Base-by-base conservation (phyloP, 306 rosid genomes). In the Chamaecrista fasciculata region DNA sequence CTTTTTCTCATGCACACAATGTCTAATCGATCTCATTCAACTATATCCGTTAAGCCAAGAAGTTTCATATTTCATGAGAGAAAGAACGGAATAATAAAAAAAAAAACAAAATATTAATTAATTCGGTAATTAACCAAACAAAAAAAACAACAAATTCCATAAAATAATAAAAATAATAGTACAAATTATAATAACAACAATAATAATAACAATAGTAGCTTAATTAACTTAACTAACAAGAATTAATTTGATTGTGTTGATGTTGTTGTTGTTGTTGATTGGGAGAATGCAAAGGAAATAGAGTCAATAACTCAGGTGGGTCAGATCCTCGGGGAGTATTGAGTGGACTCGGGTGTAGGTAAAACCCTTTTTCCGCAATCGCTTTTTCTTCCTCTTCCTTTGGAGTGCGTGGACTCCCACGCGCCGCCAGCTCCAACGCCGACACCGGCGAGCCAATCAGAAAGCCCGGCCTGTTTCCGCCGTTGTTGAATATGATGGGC, bases 231-330 rank as follows among this genome's bases (percentile, higher is more conserved):
- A 33, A 33, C 6, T 33, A 33, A 28, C 3, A 4, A 28, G 33
- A 28, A 33, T 33, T 33, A 33, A 33, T 33, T 33, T 33, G 36
- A 33, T 33, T 33, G n/a, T n/a, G n/a, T n/a, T n/a, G n/a, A n/a
- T n/a, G n/a, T n/a, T n/a, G n/a, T n/a, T n/a, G 6, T 33, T 33
- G 6, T 2, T 33, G 36, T 9, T 71, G 57, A 18, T 79, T 64
- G 0, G 98, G 97, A 76, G 98, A 90, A 72, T 78, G 89, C 42
- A 94, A 65, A 61, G 98, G 98, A 62, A 94, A 94, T 59, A 94
- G 80, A 0, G 96, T 75, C 71, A 94, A 69, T 0, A 94, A 83
- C 70, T 82, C 74, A 18, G 98, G 98, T 0, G 98, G 97, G 3
- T 84, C 81, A 15, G 86, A 69, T 0, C 84, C 80, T 64, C 93